These are phyloP conservation scores for Trypethelium eluteriae DNA, from an alignment of 495 filamentous ascomycete species.

Conservation along the genomic window DNA sequence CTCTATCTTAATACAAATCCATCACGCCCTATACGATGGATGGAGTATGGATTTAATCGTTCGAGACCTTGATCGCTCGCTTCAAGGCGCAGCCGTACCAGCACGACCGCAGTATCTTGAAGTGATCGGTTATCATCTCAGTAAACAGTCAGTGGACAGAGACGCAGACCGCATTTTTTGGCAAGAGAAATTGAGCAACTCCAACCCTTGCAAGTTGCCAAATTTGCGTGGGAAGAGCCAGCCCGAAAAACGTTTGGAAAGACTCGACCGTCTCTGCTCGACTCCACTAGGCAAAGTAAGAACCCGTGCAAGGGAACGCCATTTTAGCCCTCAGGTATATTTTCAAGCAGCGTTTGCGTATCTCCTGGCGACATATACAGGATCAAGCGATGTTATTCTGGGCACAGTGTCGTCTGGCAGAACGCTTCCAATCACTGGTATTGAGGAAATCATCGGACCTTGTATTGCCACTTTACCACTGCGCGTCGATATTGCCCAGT, in stretches of 20 bases:
- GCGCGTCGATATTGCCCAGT: conserved; percentile 45
- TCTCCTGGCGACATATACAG: conserved; percentile 54
- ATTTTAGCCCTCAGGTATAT: conserved; percentile 49
- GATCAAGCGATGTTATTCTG: conserved; percentile 60
- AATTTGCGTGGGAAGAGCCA: background rate
- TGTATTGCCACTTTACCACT: conserved; percentile 63
- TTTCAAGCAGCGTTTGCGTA: conserved; percentile 65
- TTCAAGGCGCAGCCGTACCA: conserved; percentile 24
- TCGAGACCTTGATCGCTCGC: conserved; percentile 49
- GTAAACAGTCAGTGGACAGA: conserved; percentile 25
- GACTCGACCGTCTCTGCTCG: background rate
- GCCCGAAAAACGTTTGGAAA: background rate
- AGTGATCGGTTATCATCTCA: conserved; percentile 18
- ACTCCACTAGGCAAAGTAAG: background rate
- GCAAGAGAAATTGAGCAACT: conserved; percentile 9
- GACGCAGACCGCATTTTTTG: conserved; percentile 12
- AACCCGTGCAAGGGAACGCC: conserved; percentile 15
- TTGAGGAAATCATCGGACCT: conserved; percentile 67
- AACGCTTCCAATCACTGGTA: conserved; percentile 53
- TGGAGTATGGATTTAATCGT: conserved; percentile 73
- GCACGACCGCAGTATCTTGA: conserved; percentile 42
- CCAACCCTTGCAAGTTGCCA: conserved; percentile 36
- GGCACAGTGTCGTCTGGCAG: conserved; percentile 71
- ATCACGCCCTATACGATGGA: conserved; percentile 76
- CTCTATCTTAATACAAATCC: conserved; percentile 47